phyloP scores from a whole-genome alignment of 768 basidiomycete species.

The Lactifluus subvellereus region DNA sequence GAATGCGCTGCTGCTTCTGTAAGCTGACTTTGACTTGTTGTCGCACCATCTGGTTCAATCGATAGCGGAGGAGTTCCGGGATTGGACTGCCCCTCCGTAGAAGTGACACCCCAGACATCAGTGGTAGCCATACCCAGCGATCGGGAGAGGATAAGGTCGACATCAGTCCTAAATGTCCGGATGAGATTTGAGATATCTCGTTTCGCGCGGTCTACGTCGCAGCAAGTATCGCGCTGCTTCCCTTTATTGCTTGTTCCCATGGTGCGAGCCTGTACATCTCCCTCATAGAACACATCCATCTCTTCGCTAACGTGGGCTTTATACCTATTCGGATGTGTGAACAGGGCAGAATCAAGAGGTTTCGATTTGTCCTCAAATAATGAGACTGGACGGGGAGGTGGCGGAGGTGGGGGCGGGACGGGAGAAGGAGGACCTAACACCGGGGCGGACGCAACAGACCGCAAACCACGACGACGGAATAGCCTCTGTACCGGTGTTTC shows the following conservation, averaged over 20 bases:
- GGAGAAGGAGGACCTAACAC: conserved; percentile 16
- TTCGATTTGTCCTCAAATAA: not conserved
- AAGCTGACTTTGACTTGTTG: not conserved
- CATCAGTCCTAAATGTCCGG: conserved; percentile 45
- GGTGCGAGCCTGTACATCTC: not conserved
- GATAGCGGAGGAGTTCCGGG: not conserved
- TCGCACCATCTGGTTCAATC: not conserved
- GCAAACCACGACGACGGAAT: conserved; percentile 15
- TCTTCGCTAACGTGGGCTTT: conserved; percentile 3
- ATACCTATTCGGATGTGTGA: not conserved
- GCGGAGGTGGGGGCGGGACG: conserved; percentile 25
- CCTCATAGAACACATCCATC: not conserved
- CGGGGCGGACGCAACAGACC: conserved; percentile 18
- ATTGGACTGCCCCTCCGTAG: not conserved
- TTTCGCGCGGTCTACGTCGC: conserved; percentile 42
- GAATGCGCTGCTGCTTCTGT: not conserved
- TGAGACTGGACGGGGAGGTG: conserved; percentile 22
- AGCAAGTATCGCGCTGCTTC: conserved; percentile 32
- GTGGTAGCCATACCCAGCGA: conserved; percentile 32
- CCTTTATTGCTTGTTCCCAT: not conserved
- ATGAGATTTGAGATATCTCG: conserved; percentile 45
- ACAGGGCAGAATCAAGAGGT: not conserved
- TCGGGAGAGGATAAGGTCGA: conserved; percentile 42
- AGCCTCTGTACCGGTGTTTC: conserved; percentile 16
- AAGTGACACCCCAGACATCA: conserved; percentile 6